phyloP scores from a whole-genome alignment of 2,329 filamentous ascomycete species.

The Polytolypa hystricis region DNA sequence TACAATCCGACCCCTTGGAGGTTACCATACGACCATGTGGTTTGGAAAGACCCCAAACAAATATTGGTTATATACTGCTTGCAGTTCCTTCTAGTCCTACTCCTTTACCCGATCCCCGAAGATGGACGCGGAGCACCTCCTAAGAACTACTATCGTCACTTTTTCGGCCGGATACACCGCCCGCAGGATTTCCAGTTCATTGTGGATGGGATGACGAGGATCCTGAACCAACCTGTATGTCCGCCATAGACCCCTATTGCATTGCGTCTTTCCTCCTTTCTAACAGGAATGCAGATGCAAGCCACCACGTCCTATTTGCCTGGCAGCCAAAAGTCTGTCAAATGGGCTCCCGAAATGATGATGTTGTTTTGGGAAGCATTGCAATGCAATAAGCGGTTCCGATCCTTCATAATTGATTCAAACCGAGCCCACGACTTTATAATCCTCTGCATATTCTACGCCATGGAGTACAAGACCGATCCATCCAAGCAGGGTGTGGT shows the following conservation, averaged over 20 bases:
- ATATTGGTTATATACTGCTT: conserved; percentile 84
- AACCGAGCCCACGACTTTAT: conserved; percentile 88
- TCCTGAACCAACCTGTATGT: conserved; percentile 82
- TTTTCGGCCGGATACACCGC: conserved; percentile 77
- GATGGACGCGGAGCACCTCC: conserved; percentile 50
- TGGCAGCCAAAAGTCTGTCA: conserved; percentile 65
- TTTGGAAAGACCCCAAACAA: conserved; percentile 84
- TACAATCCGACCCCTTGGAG: conserved; percentile 93
- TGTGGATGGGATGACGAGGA: conserved; percentile 83
- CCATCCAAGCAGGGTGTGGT: conserved; percentile 82
- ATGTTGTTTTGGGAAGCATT: conserved; percentile 96
- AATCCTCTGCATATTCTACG: conserved; percentile 81
- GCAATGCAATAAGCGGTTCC: conserved; percentile 95
- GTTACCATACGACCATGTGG: conserved; percentile 84
- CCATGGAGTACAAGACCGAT: conserved; percentile 78
- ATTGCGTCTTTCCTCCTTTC: neutral
- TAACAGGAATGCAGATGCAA: conserved; percentile 48
- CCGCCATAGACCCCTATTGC: conserved; percentile 15
- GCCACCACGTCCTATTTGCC: conserved; percentile 81
- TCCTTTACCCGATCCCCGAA: conserved; percentile 83
- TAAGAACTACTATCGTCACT: conserved; percentile 92
- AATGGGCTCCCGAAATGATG: conserved; percentile 89
- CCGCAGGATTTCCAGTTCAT: conserved; percentile 97
- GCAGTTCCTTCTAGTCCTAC: conserved; percentile 73
- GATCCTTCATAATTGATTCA: conserved; percentile 93